Conservation (phyloP, 2,329 filamentous ascomycete genomes). For the Pyrenochaeta sp. region DNA sequence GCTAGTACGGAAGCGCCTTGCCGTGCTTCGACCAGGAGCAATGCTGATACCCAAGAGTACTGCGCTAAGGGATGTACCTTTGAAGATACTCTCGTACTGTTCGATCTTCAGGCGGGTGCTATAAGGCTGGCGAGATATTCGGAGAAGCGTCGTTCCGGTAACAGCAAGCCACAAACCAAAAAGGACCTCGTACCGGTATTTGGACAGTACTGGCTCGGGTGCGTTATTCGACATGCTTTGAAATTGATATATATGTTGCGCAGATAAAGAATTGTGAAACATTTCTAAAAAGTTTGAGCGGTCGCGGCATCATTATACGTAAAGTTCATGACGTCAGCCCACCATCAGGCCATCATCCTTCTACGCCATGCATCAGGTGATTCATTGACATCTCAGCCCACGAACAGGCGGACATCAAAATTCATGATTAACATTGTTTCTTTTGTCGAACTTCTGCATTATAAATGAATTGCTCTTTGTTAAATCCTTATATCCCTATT, state of each 20-base stretch:
- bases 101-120: slow-evolving; percentile 42
- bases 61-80: slow-evolving; percentile 42
- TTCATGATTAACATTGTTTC: no score
- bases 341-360: no score
- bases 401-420: background rate
- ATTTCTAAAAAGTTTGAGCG: background rate
- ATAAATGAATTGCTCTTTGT: no score
- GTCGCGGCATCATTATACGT: no score
- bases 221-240: slow-evolving; percentile 23
- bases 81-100: slow-evolving; percentile 51
- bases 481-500: no score
- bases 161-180: slow-evolving; percentile 36
- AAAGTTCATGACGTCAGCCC: no score
- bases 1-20: slow-evolving; percentile 22
- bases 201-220: slow-evolving; percentile 25
- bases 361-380: no score
- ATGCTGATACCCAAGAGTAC: slow-evolving; percentile 37
- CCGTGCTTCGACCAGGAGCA: slow-evolving; percentile 26
- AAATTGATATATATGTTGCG: background rate
- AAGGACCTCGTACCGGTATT: slow-evolving; percentile 43
- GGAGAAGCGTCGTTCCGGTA: slow-evolving; percentile 44
- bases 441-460: no score
- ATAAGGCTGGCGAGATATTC: slow-evolving; percentile 47
- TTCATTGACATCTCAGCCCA: no score
- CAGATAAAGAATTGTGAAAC: no score